phyloP scores from a whole-genome alignment of 192 early-diverging fungal genomes.

The Chytriomyces sp. region DNA sequence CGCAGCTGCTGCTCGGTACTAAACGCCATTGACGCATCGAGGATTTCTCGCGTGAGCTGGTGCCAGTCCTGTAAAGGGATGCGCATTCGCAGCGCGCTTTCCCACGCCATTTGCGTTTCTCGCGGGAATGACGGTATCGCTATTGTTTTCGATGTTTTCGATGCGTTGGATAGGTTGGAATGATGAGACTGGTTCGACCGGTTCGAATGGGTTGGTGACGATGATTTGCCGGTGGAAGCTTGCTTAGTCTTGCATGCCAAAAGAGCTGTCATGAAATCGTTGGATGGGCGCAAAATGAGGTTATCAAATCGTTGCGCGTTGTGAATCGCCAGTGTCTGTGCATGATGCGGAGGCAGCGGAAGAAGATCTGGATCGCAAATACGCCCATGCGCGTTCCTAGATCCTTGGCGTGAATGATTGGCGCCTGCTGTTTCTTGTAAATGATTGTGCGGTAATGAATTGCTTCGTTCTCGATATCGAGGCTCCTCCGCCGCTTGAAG shows the following conservation, averaged over 20 bases:
- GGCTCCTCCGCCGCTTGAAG: neutral
- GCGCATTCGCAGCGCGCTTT: constrained; percentile 15
- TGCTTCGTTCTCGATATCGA: neutral
- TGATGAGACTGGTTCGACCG: neutral
- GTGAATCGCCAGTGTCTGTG: neutral
- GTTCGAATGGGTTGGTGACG: neutral
- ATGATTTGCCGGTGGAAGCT: neutral
- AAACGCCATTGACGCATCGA: neutral
- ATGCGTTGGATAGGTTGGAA: neutral
- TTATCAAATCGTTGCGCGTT: constrained; percentile 10
- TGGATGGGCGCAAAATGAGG: constrained; percentile 5
- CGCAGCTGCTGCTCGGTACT: neutral
- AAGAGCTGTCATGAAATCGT: constrained; percentile 32
- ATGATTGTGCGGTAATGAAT: neutral
- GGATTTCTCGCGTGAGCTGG: constrained; percentile 21
- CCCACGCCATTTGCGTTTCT: constrained; percentile 15
- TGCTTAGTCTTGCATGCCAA: constrained; percentile 20
- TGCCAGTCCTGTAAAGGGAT: constrained; percentile 15
- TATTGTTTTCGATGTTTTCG: neutral
- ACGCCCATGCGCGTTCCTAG: neutral
- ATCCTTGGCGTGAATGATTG: neutral
- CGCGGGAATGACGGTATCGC: neutral
- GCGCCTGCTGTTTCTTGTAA: neutral
- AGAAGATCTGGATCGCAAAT: neutral
- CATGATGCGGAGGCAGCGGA: constrained; percentile 20